Percentiles rank a stretch among this genome's conserved stretches.
Evolutionary conservation across 116 monocot species (phyloP).

Genomic region (Papilionanthe hybrid): DNA sequence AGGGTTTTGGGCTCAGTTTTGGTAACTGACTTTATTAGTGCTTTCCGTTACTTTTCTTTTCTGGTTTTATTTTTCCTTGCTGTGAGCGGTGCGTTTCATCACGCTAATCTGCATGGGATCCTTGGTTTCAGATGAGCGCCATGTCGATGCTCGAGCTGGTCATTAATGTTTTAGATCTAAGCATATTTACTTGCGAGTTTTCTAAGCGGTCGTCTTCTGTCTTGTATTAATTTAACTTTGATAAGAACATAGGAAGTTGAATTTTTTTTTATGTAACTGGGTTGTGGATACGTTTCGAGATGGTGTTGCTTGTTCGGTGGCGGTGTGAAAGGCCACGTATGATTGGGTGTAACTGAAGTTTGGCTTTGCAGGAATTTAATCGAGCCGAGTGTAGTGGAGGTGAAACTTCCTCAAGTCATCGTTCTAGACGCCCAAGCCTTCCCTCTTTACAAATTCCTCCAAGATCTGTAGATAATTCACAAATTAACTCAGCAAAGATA

Average conservation of each 20-base stretch:
- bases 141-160: background rate
- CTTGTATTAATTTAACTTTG: background rate
- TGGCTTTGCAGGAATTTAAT: conserved; percentile 22
- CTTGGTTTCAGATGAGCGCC: background rate
- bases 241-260: background rate
- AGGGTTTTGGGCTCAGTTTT: background rate
- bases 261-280: background rate
- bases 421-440: conserved; percentile 58
- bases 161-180: background rate
- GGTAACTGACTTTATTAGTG: background rate
- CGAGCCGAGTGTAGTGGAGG: conserved; percentile 18
- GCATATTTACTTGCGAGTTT: background rate
- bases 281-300: background rate
- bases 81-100: background rate
- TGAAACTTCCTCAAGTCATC: conserved; percentile 22
- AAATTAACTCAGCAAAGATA: conserved; percentile 38
- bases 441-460: conserved; percentile 70
- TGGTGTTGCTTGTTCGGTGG: background rate
- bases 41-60: background rate
- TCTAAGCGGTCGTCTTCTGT: background rate
- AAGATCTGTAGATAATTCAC: conserved; percentile 41
- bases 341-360: background rate
- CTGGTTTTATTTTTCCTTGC: background rate
- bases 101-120: background rate
- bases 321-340: background rate